A percentile compares a stretch with the other conserved stretches of the same genome.
phyloP scores from a whole-genome alignment of 2,329 filamentous ascomycete genomes.

The Ceratocystis colombiana region DNA sequence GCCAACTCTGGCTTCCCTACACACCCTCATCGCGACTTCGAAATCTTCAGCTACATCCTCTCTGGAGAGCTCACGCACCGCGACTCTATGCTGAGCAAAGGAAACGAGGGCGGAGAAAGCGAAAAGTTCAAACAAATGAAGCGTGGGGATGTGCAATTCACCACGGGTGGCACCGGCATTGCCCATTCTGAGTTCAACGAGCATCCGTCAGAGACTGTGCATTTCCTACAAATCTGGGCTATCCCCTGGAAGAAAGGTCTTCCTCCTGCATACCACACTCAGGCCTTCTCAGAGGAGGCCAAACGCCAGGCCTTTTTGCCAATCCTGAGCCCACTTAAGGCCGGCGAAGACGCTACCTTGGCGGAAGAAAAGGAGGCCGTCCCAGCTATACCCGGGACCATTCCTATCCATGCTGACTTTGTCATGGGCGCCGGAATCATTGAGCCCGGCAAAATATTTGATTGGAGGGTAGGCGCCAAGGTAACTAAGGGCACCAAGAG shows the following conservation, averaged over 20 bases:
- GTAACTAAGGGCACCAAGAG: conserved; percentile 44
- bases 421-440: conserved; percentile 73
- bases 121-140: conserved; percentile 62
- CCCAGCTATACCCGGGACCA: conserved; percentile 54
- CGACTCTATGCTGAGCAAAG: conserved; percentile 70
- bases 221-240: conserved; percentile 86
- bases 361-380: conserved; percentile 55
- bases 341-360: conserved; percentile 49
- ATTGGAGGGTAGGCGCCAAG: conserved; percentile 59
- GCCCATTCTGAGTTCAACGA: conserved; percentile 78
- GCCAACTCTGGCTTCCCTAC: conserved; percentile 69
- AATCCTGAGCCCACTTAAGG: conserved; percentile 66
- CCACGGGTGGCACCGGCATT: conserved; percentile 71
- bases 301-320: conserved; percentile 62
- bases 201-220: conserved; percentile 57
- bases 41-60: conserved; percentile 86
- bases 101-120: conserved; percentile 46
- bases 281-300: conserved; percentile 58
- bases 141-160: conserved; percentile 80
- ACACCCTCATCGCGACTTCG: conserved; percentile 74
- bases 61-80: conserved; percentile 77
- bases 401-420: conserved; percentile 75
- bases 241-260: conserved; percentile 65
- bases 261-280: conserved; percentile 65
- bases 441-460: conserved; percentile 52